phyloP scores from a whole-genome alignment of 2,329 filamentous ascomycete species.

The Xylariales sp. region DNA sequence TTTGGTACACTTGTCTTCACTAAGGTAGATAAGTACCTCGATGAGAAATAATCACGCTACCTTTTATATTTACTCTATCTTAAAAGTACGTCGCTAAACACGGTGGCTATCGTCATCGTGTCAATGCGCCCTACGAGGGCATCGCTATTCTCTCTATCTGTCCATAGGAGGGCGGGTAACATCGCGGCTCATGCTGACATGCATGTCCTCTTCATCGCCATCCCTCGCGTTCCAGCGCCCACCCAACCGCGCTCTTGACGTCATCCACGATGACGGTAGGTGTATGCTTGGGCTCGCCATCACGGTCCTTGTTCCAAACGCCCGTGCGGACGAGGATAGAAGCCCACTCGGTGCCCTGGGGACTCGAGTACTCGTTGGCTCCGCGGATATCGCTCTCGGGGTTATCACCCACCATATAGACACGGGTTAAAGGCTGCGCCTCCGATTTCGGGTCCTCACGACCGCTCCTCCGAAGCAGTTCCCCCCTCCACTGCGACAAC shows the following conservation, averaged over 20 bases:
- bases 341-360: conserved; percentile 77
- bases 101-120: neutral
- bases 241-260: conserved; percentile 80
- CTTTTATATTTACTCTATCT: neutral
- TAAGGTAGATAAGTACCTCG: neutral
- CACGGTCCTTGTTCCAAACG: conserved; percentile 68
- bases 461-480: conserved; percentile 53
- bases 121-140: neutral
- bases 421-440: conserved; percentile 68
- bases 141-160: neutral
- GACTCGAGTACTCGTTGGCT: conserved; percentile 79
- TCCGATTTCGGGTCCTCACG: conserved; percentile 38
- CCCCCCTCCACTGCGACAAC: conserved; percentile 69
- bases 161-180: too few species aligned
- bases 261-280: conserved; percentile 77
- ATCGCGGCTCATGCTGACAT: neutral
- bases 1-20: neutral
- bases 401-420: conserved; percentile 96
- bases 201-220: conserved; percentile 46
- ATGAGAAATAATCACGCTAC: neutral
- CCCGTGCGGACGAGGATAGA: conserved; percentile 84
- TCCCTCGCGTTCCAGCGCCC: conserved; percentile 73
- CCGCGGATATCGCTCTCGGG: conserved; percentile 91
- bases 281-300: conserved; percentile 64
- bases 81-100: neutral